phyloP scores from a whole-genome alignment of 305 asterid genomes.

The Fraxinus ornus region DNA sequence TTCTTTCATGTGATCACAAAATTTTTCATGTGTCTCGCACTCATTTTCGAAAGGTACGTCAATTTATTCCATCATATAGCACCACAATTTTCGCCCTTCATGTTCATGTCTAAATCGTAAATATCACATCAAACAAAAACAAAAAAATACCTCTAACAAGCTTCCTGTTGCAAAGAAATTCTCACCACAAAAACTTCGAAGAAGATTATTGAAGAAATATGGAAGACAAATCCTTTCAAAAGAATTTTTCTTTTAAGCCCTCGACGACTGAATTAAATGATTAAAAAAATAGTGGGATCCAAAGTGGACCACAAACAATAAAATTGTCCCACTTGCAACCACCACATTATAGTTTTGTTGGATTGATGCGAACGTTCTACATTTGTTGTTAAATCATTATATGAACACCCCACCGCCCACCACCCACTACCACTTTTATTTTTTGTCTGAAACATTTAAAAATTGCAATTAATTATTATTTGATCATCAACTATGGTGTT shows the following conservation, averaged over 20 bases:
- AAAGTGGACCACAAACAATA: not conserved
- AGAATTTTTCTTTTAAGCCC: not conserved
- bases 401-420: not conserved
- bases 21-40: not conserved
- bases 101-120: not conserved
- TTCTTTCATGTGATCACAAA: not conserved
- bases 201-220: not conserved
- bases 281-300: not conserved
- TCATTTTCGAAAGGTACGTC: not conserved
- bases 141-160: not conserved
- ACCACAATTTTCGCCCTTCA: not conserved
- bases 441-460: not conserved
- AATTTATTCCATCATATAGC: not conserved
- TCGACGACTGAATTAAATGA: not conserved
- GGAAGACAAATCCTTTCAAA: not conserved
- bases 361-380: not conserved
- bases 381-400: not conserved
- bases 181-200: not conserved
- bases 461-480: not conserved
- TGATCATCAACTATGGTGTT: not conserved
- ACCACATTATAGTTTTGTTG: not conserved
- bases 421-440: not conserved
- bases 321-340: not conserved
- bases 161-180: not conserved
- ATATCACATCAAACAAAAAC: not conserved